Conservation (phyloP, 495 filamentous ascomycete species). For the Tuber microsphaerosporum region DNA sequence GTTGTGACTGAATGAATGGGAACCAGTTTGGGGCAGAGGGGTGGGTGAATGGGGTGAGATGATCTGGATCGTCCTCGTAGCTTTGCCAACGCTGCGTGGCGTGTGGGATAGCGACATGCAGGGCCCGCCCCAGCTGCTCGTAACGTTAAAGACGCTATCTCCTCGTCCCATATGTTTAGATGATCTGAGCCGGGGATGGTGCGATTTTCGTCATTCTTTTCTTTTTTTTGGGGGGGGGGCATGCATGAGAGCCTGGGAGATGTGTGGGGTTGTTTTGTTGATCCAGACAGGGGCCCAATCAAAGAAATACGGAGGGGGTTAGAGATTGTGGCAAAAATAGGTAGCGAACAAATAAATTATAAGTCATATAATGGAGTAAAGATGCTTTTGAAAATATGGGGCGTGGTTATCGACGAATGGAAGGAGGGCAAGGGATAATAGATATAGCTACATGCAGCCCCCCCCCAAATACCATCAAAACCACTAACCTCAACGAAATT, state of each 20-base stretch:
- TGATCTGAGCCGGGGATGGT: not conserved
- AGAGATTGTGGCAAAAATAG: not conserved
- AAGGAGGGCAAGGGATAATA: not conserved
- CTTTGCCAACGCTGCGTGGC: not conserved
- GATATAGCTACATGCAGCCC: not conserved
- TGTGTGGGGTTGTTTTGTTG: not conserved
- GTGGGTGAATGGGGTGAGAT: not conserved
- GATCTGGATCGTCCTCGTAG: not conserved
- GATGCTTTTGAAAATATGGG: not conserved
- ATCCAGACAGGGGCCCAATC: not conserved
- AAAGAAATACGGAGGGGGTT: not conserved
- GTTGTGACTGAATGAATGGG: not conserved
- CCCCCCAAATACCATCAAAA: not conserved
- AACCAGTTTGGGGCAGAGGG: not conserved
- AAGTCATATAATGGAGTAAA: slow-evolving; percentile 4
- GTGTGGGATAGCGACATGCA: not conserved
- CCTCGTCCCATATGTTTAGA: not conserved
- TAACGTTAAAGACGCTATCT: not conserved
- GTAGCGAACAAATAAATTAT: not conserved
- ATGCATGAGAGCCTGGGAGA: not conserved
- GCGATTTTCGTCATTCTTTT: not conserved
- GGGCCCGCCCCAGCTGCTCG: not conserved
- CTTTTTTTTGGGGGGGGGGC: not conserved
- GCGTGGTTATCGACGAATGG: not conserved
- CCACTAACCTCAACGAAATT: not conserved